A percentile compares a stretch with the other conserved stretches of the same genome.
Conservation (phyloP, 1,139 yeast species). For the Pichia kudriavzevii region DNA sequence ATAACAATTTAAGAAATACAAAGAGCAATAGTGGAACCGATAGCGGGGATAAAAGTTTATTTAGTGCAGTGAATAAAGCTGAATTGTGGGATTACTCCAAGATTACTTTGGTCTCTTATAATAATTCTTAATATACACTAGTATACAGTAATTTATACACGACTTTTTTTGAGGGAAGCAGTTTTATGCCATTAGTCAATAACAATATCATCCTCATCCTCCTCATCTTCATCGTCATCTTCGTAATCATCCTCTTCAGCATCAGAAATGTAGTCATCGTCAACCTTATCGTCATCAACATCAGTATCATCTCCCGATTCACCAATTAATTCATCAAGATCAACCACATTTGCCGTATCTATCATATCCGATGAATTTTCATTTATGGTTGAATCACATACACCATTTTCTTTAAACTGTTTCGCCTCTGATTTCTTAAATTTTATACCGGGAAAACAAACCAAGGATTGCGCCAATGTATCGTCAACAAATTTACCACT, state of each 20-base stretch:
- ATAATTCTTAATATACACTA: slow-evolving; percentile 2
- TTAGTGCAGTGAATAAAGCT: slow-evolving; percentile 13
- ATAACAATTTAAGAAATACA: not conserved
- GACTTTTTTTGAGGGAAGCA: not conserved
- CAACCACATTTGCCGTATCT: not conserved
- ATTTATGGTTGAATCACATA: not conserved
- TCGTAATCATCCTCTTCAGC: slow-evolving; percentile 7
- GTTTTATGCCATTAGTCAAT: slow-evolving; percentile 3
- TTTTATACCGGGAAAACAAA: slow-evolving; percentile 30
- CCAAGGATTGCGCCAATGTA: slow-evolving; percentile 8
- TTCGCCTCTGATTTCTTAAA: slow-evolving; percentile 1
- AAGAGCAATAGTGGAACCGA: slow-evolving; percentile 1
- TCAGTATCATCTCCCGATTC: slow-evolving; percentile 9
- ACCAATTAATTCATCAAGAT: slow-evolving; percentile 1
- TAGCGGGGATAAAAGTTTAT: slow-evolving; percentile 12
- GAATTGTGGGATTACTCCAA: slow-evolving; percentile 13
- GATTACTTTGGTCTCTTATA: slow-evolving; percentile 8
- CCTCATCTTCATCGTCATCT: slow-evolving; percentile 12
- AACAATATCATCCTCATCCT: slow-evolving; percentile 11
- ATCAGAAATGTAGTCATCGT: slow-evolving; percentile 7
- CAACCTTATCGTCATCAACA: slow-evolving; percentile 9
- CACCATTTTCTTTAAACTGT: slow-evolving; percentile 6
- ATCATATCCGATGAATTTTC: not conserved
- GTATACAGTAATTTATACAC: not conserved
- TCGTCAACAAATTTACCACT: not conserved